Base-by-base conservation (phyloP, 768 basidiomycete species). In the Erythrobasidium yunnanense region DNA sequence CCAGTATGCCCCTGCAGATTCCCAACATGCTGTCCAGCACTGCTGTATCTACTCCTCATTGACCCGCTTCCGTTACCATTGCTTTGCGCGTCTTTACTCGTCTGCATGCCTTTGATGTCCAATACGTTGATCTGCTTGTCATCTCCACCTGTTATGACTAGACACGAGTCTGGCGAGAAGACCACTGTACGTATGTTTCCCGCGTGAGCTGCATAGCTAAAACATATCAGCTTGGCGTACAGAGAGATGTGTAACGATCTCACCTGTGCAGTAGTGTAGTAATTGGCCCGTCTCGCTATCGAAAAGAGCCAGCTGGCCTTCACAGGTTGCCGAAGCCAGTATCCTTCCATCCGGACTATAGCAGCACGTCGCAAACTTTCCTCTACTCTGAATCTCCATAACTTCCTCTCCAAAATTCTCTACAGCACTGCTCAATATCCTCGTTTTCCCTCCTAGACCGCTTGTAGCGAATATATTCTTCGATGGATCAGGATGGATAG, bases 121-220 rank as follows among this genome's bases (percentile, higher is more conserved):
- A 34, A 63, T 7, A 51, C 60, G 38, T 63, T 63, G 5, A 63
- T 63, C 47, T 63, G 60, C 49, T 63, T 63, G 60, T 63, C 60
- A 22, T 63, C 60, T 50, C 60, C 60, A 23, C 60, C 60, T 2
- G 60, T 50, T 8, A 63, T 63, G 4, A 63, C 20, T 4, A 63
- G 47, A 6, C 29, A 50, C 6, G 46, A 50, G 49, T 63, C 60
- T 7, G 47, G 60, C 20, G 60, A 49, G 33, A 63, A 63, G 20
- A 49, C 47, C 23, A 63, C 8, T 17, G 42, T 32, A 6, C 60
- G 60, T 8, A 63, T 63, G 25, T 63, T 50, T 25, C 60, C 60
- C 46, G 45, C 42, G 47, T 63, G 60, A 18, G 60, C 60, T 63
- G 17, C 11, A 51, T 38, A n/a, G 50, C 22, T 23, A 23, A 23